Evolutionary conservation across 2,329 filamentous ascomycete species (phyloP), one percentile per base, ranked within the genome.

Genomic region (Coniochaeta prunicola): DNA sequence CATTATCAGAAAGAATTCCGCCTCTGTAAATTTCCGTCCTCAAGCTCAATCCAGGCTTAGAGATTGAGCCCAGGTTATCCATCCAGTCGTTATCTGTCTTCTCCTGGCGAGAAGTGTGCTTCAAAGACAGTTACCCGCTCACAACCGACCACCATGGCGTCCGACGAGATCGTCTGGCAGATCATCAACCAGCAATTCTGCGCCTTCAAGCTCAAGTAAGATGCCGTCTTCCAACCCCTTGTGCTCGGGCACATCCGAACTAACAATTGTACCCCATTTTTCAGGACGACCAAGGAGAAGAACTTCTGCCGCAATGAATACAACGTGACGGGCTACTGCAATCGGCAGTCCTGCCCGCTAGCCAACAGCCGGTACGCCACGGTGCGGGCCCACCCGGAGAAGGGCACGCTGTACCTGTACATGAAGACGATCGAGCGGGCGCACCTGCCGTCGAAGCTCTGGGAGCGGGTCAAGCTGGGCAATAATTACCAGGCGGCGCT

Each of bases 81-180:
- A n/a, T 30, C 26, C 9, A 17, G 45, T 13, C 30, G 24, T 2
- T 33, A 24, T 28, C 45, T 4, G 7, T 26, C 3, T 30, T n/a
- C 45, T 45, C 21, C 30, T 36, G 4, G 28, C 30, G 33, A 34
- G 36, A 33, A 50, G 13, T 38, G 36, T 10, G 57, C n/a, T 36
- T 26, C 57, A 54, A 21, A 42, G 31, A 2, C 30, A 26, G 8
- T 28, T 19, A 19, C 26, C 26, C 2, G 19, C n/a, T 28, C 50
- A 5, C 50, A 45, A 61, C 21, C 59, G 10, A 69, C 34, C 68
- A 76, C 60, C 59, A 96, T 94, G 90, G 86, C 90, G 60, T 96
- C 91, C 63, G 93, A 97, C 80, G 93, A 97, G 76, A 96, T 97
- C 64, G 88, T 97, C 64, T 99, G 94, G 94, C 87, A 92, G 73